Evolutionary conservation across 2,329 filamentous ascomycete species (phyloP).

Genomic region (Ceratocystis ficicola): DNA sequence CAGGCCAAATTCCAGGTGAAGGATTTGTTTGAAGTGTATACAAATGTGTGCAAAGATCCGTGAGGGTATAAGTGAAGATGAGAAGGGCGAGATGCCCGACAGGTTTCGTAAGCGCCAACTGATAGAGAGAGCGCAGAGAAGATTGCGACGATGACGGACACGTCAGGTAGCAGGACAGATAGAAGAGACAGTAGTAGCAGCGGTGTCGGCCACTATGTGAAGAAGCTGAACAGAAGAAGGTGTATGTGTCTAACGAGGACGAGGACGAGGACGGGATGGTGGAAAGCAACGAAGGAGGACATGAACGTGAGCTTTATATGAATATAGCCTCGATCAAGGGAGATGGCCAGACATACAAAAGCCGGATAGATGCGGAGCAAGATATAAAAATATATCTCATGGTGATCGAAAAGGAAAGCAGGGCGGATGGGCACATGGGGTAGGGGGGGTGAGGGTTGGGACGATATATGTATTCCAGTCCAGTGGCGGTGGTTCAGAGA

Average conservation of each 20-base stretch:
- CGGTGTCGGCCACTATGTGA: background rate
- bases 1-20: no score
- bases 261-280: background rate
- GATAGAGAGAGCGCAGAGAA: background rate
- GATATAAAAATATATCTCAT: background rate
- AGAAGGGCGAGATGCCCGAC: background rate
- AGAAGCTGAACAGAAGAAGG: background rate
- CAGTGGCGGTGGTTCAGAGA: background rate
- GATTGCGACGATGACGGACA: background rate
- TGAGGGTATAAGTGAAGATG: background rate
- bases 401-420: background rate
- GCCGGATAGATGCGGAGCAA: background rate
- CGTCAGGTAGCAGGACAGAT: background rate
- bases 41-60: no score
- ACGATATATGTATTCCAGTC: constrained; percentile 1
- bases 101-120: background rate
- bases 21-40: no score
- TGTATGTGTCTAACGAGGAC: background rate
- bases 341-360: background rate
- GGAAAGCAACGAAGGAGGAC: background rate
- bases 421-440: background rate
- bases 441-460: background rate
- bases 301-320: background rate
- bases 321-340: background rate
- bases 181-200: background rate